Evolutionary conservation across 2,329 filamentous ascomycete genomes (phyloP), one percentile per base, ranked within the genome.

Genomic region (Hymenoscyphus fructigenus): DNA sequence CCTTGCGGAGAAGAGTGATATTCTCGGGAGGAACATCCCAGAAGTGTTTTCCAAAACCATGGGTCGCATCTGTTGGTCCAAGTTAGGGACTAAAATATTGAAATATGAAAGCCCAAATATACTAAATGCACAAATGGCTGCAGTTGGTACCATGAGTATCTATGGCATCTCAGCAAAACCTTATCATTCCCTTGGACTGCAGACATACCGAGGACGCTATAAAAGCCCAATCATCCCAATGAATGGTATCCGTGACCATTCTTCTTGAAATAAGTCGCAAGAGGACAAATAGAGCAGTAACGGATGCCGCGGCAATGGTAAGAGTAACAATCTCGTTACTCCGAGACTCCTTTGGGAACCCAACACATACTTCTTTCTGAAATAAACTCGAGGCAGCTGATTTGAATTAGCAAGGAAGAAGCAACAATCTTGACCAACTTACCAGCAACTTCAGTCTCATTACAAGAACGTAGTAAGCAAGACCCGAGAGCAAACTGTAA

Each of bases 221-320:
- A 9, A 69, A 28, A 12, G 63, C 63, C 63, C 62, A 67, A 55
- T 70, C 69, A 64, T 71, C 70, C 50, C 62, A 67, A 65, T 67
- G 68, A n/a, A 70, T 32, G 29, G 17, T 65, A 17, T 60, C 38
- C 15, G 66, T 59, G 14, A 71, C 62, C 28, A 57, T 50, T n/a
- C 53, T 34, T 29, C 70, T 66, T 0, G 70, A 70, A 23, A 67
- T 14, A 9, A 70, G 60, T 41, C 70, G 60, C 36, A 71, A 57
- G 1, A 61, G 34, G 12, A 71, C 56, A 5, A 69, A 55, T 2
- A 63, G 61, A 29, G 66, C 67, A 10, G 68, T 67, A 36, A 71
- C 32, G 1, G 60, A 57, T 15, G 66, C 44, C 1, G 69, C 61
- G 23, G 66, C 61, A 14, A 68, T 65, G 20, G 56, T 58, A 36